These are phyloP conservation scores for Podaxis pistillaris DNA, from an alignment of 768 basidiomycete species.

Conservation along the genomic window DNA sequence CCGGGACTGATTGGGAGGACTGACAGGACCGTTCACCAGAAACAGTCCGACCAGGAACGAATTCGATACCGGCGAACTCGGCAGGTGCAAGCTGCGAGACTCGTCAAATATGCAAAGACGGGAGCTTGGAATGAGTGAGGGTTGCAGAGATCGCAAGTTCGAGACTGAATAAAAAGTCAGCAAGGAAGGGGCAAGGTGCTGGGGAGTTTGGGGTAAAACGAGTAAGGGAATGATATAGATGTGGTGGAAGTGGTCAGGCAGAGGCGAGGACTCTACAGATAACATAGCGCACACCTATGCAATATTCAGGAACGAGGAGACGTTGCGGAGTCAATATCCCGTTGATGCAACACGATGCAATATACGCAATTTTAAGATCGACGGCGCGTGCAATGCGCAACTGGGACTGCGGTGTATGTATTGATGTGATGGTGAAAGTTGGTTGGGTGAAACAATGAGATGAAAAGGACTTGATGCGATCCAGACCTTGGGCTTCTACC, in stretches of 20 bases:
- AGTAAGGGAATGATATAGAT: background rate
- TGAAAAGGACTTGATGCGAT: background rate
- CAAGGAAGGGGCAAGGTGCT: background rate
- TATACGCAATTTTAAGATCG: background rate
- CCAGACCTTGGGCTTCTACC: background rate
- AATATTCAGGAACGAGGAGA: slow-evolving; percentile 1
- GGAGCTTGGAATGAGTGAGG: background rate
- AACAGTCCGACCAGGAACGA: background rate
- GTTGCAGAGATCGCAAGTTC: background rate
- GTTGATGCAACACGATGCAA: background rate
- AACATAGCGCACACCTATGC: background rate
- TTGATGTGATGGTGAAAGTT: background rate
- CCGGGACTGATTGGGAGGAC: background rate
- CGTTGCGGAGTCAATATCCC: background rate
- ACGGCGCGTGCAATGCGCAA: background rate
- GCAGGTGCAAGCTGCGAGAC: background rate
- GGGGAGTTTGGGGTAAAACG: background rate
- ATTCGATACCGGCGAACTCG: background rate
- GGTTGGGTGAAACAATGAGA: background rate
- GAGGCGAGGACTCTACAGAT: background rate
- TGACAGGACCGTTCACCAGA: background rate
- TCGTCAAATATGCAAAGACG: background rate
- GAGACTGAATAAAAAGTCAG: background rate
- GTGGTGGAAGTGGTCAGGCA: slow-evolving; percentile 1
- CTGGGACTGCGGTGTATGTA: background rate